Evolutionary conservation across 2,329 filamentous ascomycete genomes (phyloP).

Genomic region (Mariannaea sp.): DNA sequence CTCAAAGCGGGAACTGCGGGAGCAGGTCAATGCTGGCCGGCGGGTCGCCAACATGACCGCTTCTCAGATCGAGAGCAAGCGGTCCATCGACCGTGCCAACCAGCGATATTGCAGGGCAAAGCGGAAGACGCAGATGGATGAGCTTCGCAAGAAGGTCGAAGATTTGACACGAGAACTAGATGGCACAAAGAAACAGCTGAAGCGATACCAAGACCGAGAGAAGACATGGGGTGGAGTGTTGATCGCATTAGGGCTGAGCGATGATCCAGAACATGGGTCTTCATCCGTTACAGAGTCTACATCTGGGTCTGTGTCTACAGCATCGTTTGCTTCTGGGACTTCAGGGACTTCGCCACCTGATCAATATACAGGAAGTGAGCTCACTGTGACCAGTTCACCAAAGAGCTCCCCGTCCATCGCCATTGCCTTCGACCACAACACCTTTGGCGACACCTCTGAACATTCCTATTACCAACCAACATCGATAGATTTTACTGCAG

Average conservation of each 20-base stretch:
- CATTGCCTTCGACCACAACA: not conserved
- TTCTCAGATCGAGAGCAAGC: conserved; percentile 33
- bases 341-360: not conserved
- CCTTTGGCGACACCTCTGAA: not conserved
- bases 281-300: not conserved
- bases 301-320: too few relatives aligned
- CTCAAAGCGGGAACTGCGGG: conserved; percentile 12
- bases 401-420: not conserved
- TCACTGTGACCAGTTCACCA: not conserved
- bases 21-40: conserved; percentile 21
- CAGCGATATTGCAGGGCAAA: conserved; percentile 34
- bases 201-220: conserved; percentile 15
- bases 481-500: not conserved
- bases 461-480: conserved; percentile 3
- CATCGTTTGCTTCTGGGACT: not conserved
- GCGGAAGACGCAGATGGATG: conserved; percentile 26
- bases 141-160: conserved; percentile 26
- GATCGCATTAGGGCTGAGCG: not conserved
- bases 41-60: conserved; percentile 31
- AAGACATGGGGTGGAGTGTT: conserved; percentile 10
- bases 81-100: conserved; percentile 35
- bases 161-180: conserved; percentile 18
- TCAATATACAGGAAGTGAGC: not conserved
- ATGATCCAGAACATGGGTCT: not conserved
- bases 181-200: not conserved